Percentiles rank a stretch among this genome's conserved stretches.
Evolutionary conservation across 768 basidiomycete genomes (phyloP).

Genomic region (Tremella mesenterica): DNA sequence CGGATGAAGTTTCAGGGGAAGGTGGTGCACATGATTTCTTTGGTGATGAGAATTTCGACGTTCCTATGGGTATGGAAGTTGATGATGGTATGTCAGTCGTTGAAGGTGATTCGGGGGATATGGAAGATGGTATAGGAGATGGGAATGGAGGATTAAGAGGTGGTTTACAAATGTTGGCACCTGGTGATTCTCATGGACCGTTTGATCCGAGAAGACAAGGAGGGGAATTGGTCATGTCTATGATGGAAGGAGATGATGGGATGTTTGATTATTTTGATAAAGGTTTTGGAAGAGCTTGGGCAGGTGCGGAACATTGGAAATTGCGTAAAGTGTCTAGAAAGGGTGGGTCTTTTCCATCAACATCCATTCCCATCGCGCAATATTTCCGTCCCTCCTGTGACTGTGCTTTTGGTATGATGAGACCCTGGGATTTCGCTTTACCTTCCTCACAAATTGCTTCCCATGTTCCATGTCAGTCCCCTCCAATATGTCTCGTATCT

Average conservation of each 20-base stretch:
- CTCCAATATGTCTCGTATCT: too few species aligned
- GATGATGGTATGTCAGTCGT: conserved; percentile 32
- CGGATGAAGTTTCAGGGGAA: background rate
- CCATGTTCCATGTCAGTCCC: background rate
- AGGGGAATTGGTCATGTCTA: conserved; percentile 74
- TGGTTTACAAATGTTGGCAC: conserved; percentile 22
- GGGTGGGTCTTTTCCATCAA: conserved; percentile 55
- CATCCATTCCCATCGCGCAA: background rate
- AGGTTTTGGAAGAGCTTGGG: conserved; percentile 82
- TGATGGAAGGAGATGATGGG: conserved; percentile 56
- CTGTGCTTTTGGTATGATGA: background rate
- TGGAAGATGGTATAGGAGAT: conserved; percentile 46
- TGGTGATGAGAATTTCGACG: conserved; percentile 37
- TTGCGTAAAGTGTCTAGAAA: conserved; percentile 67
- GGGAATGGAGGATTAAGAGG: conserved; percentile 41
- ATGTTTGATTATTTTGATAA: conserved; percentile 87
- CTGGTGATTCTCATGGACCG: conserved; percentile 52
- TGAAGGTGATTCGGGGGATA: conserved; percentile 50
- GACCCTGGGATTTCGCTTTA: background rate
- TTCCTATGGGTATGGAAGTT: conserved; percentile 27
- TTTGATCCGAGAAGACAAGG: conserved; percentile 72
- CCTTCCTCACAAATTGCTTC: too few species aligned
- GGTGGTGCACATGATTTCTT: conserved; percentile 40
- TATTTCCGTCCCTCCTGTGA: background rate
- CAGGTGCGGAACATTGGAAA: conserved; percentile 98